Evolutionary conservation across 345 rosid genomes (phyloP).

Genomic region (Lagerstroemia speciosa): DNA sequence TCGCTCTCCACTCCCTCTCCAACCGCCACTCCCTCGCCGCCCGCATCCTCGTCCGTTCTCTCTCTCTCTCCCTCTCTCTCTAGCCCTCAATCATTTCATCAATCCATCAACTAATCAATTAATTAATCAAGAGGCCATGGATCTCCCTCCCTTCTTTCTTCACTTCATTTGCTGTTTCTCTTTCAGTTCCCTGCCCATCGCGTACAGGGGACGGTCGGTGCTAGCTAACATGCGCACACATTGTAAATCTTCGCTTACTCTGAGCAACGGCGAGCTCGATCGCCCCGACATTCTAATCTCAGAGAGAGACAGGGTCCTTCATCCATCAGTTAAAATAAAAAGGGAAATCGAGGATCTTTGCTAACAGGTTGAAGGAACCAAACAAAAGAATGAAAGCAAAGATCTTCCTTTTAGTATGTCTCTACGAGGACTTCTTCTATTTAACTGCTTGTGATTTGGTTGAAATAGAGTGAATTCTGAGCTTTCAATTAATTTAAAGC

Average conservation of each 20-base stretch:
- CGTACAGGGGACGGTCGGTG: not conserved
- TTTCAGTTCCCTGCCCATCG: not conserved
- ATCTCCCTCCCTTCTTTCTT: not conserved
- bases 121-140: not conserved
- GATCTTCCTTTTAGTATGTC: not conserved
- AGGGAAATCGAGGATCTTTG: not conserved
- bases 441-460: not conserved
- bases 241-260: not conserved
- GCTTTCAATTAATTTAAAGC: not conserved
- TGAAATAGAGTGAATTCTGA: not conserved
- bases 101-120: not conserved
- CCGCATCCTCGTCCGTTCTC: constrained; percentile 66
- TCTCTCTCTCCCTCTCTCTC: not conserved
- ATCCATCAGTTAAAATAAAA: no score
- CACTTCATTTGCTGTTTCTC: not conserved
- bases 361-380: not conserved
- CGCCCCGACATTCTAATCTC: not conserved
- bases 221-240: not conserved
- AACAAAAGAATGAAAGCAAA: not conserved
- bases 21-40: constrained; percentile 94
- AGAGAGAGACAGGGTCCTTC: no score
- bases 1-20: constrained; percentile 86
- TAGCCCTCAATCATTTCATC: not conserved
- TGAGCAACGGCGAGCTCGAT: not conserved
- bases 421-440: not conserved